phyloP scores from a whole-genome alignment of 129 eudicot genomes.

The Erigeron canadensis region DNA sequence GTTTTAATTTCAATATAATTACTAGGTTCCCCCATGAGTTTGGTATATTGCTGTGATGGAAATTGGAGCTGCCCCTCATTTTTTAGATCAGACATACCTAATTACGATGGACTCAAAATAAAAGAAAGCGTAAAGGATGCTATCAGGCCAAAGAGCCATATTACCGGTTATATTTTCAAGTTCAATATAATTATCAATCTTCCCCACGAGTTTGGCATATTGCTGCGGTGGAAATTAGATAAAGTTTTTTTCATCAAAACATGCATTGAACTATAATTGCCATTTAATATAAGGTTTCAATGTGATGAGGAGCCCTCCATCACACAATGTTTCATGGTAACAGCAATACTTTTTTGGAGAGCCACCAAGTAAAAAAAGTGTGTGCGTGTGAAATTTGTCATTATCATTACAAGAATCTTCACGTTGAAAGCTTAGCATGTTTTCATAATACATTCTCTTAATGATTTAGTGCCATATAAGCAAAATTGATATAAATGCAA shows the following conservation, averaged over 20 bases:
- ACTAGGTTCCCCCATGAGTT: neutral
- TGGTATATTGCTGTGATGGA: constrained; percentile 20
- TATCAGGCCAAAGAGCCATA: neutral
- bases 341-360: no score
- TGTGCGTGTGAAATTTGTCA: no score
- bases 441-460: neutral
- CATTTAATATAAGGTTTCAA: neutral
- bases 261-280: neutral
- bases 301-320: neutral
- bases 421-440: neutral
- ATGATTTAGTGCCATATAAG: constrained; percentile 19
- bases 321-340: neutral
- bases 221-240: constrained; percentile 21
- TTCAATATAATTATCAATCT: neutral
- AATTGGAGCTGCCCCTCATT: neutral
- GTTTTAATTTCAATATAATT: neutral
- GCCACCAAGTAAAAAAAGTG: no score
- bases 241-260: neutral
- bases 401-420: no score
- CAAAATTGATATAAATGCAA: constrained; percentile 5
- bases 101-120: no score
- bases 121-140: neutral
- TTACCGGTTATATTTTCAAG: neutral
- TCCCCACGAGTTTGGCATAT: constrained; percentile 4
- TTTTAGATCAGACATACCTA: no score